Percentiles rank a stretch among this genome's conserved stretches.
These are phyloP conservation scores for Porcisia deanei DNA, from an alignment of 208 protist species.

Conservation along the genomic window DNA sequence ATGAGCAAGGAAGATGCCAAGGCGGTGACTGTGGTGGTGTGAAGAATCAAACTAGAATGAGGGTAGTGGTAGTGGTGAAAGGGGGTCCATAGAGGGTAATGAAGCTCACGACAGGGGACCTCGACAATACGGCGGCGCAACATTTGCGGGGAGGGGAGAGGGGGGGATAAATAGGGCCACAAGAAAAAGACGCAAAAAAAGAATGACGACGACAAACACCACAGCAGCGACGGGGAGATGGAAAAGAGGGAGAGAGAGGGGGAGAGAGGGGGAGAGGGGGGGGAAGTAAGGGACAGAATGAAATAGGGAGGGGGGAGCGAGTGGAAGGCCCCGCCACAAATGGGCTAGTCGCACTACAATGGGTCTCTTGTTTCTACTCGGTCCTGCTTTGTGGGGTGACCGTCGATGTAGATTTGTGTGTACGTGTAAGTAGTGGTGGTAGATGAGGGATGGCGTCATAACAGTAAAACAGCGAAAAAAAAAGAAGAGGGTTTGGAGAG, in stretches of 20 bases:
- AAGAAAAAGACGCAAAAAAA: not conserved
- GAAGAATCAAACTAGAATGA: not conserved
- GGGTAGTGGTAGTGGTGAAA: not conserved
- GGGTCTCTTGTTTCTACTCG: too few relatives aligned
- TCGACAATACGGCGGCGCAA: conserved; percentile 4
- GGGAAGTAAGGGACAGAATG: too few relatives aligned
- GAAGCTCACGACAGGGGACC: not conserved
- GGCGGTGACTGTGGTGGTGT: not conserved
- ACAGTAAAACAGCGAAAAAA: not conserved
- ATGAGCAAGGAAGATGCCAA: not conserved
- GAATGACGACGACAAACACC: not conserved
- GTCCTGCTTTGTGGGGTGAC: too few relatives aligned
- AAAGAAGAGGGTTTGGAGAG: conserved; percentile 3
- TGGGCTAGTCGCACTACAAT: too few relatives aligned
- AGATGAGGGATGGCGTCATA: too few relatives aligned
- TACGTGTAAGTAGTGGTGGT: too few relatives aligned
- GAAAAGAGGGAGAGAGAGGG: too few relatives aligned
- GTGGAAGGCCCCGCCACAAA: too few relatives aligned
- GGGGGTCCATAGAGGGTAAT: not conserved
- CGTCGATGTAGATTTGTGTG: too few relatives aligned
- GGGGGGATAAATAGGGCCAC: not conserved
- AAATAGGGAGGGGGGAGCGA: too few relatives aligned
- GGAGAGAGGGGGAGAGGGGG: too few relatives aligned
- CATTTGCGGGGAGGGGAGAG: not conserved
- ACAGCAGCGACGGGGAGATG: not conserved